Evolutionary conservation across 1,284 basidiomycete species (phyloP), one percentile per base, ranked within the genome.

Genomic region (Leccinum angustisporum): DNA sequence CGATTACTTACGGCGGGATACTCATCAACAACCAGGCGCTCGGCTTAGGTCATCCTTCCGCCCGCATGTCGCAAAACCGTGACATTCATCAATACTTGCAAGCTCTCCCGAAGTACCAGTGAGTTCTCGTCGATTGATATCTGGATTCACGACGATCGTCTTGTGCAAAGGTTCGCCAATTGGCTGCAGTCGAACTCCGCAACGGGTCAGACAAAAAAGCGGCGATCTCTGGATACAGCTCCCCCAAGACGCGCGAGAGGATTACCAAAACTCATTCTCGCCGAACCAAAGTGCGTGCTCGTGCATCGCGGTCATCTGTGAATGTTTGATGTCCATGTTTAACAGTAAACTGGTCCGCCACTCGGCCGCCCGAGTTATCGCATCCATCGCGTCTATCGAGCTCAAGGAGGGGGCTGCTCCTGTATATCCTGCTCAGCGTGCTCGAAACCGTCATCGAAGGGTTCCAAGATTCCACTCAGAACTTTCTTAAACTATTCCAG

Each of bases 181-280:
- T 99, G 25, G 94, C 96, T 56, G 95, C 96, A 18, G 96, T 99
- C 62, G 97, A 99, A 80, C 83, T 98, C 72, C 85, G 97, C 68
- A 99, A 83, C 91, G 97, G 64, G 85, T 99, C 62, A 77, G 83
- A 30, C 85, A 88, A 75, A 90, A 90, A 71, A 91, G 90, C 68
- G 92, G 91, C 59, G 88, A 87, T 75, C 79, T 96, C 46, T 98
- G 97, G 97, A 82, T 87, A 46, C 82, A 86, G 69, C 84, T 95
- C 60, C 78, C 87, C 51, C 84, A 86, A 72, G 79, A 83, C 55
- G 83, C 92, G 64, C 88, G 97, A 58, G 81, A 87, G 66, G 83
- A 92, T 80, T 98, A 43, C 90, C 97, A 16, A 83, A 92, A 68
- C 80, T 94, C 62, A 86, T 96, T 65, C 80, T 96, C 51, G 79